Evolutionary conservation across 2,329 filamentous ascomycete species (phyloP).

Genomic region (Exophiala xenobiotica): DNA sequence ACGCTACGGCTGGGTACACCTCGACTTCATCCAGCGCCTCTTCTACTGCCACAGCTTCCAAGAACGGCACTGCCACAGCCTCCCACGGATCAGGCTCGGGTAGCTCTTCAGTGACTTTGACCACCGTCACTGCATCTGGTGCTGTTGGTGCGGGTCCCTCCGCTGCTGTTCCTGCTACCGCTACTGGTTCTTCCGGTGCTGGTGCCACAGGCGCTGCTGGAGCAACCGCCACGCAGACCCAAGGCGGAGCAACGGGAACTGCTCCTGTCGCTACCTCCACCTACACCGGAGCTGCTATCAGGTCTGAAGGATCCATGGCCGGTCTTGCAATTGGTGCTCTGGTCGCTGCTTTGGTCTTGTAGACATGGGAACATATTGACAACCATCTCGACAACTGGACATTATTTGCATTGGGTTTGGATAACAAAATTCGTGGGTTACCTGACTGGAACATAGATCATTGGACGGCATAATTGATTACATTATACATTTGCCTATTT

Average conservation of each 20-base stretch:
- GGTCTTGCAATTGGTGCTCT: conserved; percentile 13
- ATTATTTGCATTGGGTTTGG: neutral
- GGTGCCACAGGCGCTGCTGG: neutral
- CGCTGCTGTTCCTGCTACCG: neutral
- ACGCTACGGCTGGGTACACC: conserved; percentile 14
- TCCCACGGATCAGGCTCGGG: conserved; percentile 8
- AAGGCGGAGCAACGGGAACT: neutral
- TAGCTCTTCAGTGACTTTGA: neutral
- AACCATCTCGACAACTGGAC: neutral
- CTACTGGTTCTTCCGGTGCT: neutral
- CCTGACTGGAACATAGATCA: neutral
- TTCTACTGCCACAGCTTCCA: conserved; percentile 4
- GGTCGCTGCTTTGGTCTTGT: conserved; percentile 18
- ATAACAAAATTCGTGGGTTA: neutral
- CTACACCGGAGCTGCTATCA: conserved; percentile 20
- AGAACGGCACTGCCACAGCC: neutral
- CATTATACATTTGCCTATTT: neutral
- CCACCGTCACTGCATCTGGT: conserved; percentile 1
- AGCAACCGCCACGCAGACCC: neutral
- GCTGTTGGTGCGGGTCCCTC: conserved; percentile 4
- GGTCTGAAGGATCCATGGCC: conserved; percentile 14
- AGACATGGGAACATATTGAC: neutral
- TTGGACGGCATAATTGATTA: neutral
- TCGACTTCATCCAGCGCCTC: conserved; percentile 8
- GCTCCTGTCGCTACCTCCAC: conserved; percentile 1